Base-by-base conservation (phyloP, 495 filamentous ascomycete genomes). In the Penicillium antarcticum region DNA sequence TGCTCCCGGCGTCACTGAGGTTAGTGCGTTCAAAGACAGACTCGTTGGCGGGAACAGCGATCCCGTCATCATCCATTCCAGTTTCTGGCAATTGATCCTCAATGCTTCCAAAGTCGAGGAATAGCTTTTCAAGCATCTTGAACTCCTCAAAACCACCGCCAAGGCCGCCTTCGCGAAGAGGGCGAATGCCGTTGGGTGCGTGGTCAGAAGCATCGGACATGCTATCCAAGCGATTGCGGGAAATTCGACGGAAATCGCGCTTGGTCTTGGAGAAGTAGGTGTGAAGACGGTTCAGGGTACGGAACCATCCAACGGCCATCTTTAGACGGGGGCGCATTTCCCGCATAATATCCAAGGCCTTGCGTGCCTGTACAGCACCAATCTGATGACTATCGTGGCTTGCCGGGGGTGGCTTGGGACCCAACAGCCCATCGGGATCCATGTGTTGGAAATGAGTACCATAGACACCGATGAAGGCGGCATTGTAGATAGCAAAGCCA, bases 401-500 rank as follows among this genome's bases (percentile, higher is more conserved):
- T 7, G 60, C 43, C 6, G 57, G 53, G 0, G 56, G 58, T 8
- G 57, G 52, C 31, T 60, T 63, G 7, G 58, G 42, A 12, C 56
- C 57, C 71, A 92, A 77, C 57, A 83, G 79, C 13, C 79, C 77
- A 17, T 83, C 76, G 1, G 74, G 73, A 56, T 95, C 90, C 86
- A 94, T 91, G 53, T 86, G 83, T 0, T 86, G 82, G 63, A 92
- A 95, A 60, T 86, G 80, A 21, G 76, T 73, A 9, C 80, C 82
- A 61, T 95, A 95, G 9, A 92, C 70, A 54, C 78, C 77, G 16
- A 80, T 63, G 53, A 91, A 88, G 0, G 82, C 82, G n/a, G 87
- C 87, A 51, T 87, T 87, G 75, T 89, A 94, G 50, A 91, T 81
- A 6, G 89, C 87, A 60, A 91, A 92, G 5, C 87, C 83, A 11